phyloP scores from a whole-genome alignment of 2,329 filamentous ascomycete species.

The Gyromitra esculenta region DNA sequence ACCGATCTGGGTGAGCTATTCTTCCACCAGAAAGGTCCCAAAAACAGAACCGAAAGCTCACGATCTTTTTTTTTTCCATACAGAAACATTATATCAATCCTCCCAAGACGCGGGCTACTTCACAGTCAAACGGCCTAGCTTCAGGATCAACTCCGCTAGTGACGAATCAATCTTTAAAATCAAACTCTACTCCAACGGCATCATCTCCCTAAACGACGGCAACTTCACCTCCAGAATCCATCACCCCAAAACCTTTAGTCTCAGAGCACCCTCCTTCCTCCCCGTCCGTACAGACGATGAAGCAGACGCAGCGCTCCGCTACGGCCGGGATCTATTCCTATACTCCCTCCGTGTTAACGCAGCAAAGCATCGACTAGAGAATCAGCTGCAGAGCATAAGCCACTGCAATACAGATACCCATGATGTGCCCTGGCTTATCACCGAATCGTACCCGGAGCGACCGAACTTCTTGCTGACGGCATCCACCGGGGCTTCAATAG shows the following conservation, averaged over 20 bases:
- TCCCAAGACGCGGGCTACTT: conserved; percentile 22
- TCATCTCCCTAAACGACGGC: conserved; percentile 23
- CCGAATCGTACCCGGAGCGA: conserved; percentile 19
- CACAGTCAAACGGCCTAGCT: conserved; percentile 14
- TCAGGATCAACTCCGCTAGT: background rate
- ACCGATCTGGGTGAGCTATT: conserved; percentile 16
- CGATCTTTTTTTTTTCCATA: background rate
- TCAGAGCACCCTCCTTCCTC: conserved; percentile 23
- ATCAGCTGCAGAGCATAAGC: conserved; percentile 6
- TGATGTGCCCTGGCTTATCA: conserved; percentile 2
- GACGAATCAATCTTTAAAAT: conserved; percentile 28
- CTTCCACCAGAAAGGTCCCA: background rate
- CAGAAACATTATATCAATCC: conserved; percentile 17
- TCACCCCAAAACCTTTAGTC: conserved; percentile 12
- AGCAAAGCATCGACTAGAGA: conserved; percentile 9
- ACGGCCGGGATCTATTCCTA: background rate
- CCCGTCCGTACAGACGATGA: conserved; percentile 6
- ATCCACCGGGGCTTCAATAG: background rate
- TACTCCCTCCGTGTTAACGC: background rate
- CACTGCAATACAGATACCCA: conserved; percentile 16
- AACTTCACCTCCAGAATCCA: conserved; percentile 7
- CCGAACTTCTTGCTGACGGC: conserved; percentile 5
- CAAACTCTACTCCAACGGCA: conserved; percentile 15
- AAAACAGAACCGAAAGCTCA: background rate
- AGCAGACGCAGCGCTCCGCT: background rate